Evolutionary conservation across 2,329 filamentous ascomycete species (phyloP), one percentile per base, ranked within the genome.

Genomic region (Helotiales sp.): DNA sequence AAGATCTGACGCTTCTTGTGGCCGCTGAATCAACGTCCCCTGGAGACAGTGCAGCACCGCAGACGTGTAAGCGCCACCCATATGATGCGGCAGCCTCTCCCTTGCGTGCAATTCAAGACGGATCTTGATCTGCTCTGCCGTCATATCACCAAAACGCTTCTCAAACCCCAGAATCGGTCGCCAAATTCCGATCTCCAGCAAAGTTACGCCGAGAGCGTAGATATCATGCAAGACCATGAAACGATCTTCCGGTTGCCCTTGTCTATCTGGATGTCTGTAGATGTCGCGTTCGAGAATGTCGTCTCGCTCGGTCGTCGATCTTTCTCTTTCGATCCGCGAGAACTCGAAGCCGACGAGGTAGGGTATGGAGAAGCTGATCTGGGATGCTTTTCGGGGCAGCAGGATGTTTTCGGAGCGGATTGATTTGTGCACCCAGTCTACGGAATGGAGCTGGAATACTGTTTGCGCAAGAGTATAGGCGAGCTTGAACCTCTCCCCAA

Each of bases 201-300:
- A 71, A 51, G 77, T 80, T 0, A 83, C 78, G 0, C 81, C 81
- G 0, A 84, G 72, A 54, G 79, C 81, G 66, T 84, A 84, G 10
- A 84, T 79, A 57, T 84, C 80, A 63, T 84, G 81, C 52, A 80
- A 76, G 76, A 83, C 82, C 1, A 61, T 68, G 59, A 80, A 83
- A 0, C 62, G 54, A 1, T 77, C 72, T 25, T 73, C 66, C 0
- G 72, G 70, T 2, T 62, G 59, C 0, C 80, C 79, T 61, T 82
- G 79, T 0, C 80, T 74, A 0, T 62, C 58, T 0, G 80, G 79
- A 60, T 84, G 81, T 0, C 76, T 74, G 59, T 83, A 84, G 0
- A 84, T 38, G 48, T 82, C 77, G 31, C 15, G 31, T 34, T 34
- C 31, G 31, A 34, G 31, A 34, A 34, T 34, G 31, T 34, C 31